Evolutionary conservation across 768 basidiomycete genomes (phyloP), one percentile per base, ranked within the genome.

Genomic region (Trametes meyenii): DNA sequence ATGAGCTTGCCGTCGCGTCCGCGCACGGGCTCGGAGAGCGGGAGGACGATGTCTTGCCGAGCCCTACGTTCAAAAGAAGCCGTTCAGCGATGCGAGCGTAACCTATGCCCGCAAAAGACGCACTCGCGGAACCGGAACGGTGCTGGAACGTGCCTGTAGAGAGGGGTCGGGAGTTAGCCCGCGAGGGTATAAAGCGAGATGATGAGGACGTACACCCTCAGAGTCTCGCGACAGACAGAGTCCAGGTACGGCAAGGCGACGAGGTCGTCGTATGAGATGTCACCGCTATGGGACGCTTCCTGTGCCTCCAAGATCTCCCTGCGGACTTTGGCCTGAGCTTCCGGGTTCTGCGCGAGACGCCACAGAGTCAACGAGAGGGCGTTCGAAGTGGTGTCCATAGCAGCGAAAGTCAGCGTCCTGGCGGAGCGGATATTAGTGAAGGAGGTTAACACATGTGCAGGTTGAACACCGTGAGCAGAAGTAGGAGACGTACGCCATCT

Each of bases 241-340:
- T 66, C 64, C n/a, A 66, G 43, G 21, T 59, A 66, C 3, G 61
- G 64, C 5, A 66, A 43, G 5, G 46, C 4, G 1, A 59, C 57
- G 13, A 66, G 60, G n/a, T 55, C 64, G 29, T 66, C 64, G 49
- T 62, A 59, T 1, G 14, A 36, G 14, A 66, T 50, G 50, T 62
- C 61, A 0, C 44, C 54, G 19, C 73, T 69, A 0, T 62, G 69
- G 33, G n/a, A 16, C 10, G 39, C 43, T 3, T 54, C 44, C 2
- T 42, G 29, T 0, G 64, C 64, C 10, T 59, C 57, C 10, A 60
- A 4, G 19, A 69, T 50, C 50, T 69, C 71, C n/a, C 48, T 64
- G 17, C 57, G 73, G 62, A 66, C 69, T 50, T 75, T 73, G 2
- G 72, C 69, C 48, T 79, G 78, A 3, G 71, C 70, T 11, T 77